Evolutionary conservation across 1,139 yeast genomes (phyloP), one percentile per base, ranked within the genome.

Genomic region (Sugiyamaella novakii): DNA sequence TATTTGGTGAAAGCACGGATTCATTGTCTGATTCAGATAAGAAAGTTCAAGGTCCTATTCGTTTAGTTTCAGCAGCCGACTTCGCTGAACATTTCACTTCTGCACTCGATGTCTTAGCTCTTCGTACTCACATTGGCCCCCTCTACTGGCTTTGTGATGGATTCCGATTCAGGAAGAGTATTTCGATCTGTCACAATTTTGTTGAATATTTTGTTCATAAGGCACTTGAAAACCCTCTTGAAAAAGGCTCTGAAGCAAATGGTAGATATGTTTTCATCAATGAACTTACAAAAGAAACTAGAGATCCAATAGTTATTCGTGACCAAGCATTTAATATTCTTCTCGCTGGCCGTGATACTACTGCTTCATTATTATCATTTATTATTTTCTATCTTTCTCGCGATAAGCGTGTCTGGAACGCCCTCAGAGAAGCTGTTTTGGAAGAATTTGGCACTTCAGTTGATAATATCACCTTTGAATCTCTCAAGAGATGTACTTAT

Each of bases 341-440:
- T 53, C 67, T 77, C 25, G 81, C 81, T 18, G 80, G 80, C 21
- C 67, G 81, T 57, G 80, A 76, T 56, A 77, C 81, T 36, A 77
- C 81, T 24, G 80, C 81, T 3, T 74, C 75, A 7, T 65, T 75
- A 43, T 68, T 77, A 50, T 73, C 79, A 3, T 76, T 74, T 58
- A 54, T 69, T 17, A 67, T 76, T 48, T 74, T 64, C 53, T 78
- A 76, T 56, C 66, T 79, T 52, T 73, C 79, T 10, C 67, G 77
- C 50, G 70, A 76, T 58, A 78, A 77, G 11, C 64, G 63, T 2
- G 62, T 75, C 10, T 64, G 58, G 59, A 22, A 49, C 24, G 54
- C 57, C 43, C 57, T 65, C 28, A 55, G 68, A 22, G 53, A 55
- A 42, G 55, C 54, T 1, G 58, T 65, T 5, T 33, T 64, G 2